These are phyloP conservation scores for Oligophagozyma castellii DNA, from an alignment of 1,139 yeast genomes.

Conservation along the genomic window DNA sequence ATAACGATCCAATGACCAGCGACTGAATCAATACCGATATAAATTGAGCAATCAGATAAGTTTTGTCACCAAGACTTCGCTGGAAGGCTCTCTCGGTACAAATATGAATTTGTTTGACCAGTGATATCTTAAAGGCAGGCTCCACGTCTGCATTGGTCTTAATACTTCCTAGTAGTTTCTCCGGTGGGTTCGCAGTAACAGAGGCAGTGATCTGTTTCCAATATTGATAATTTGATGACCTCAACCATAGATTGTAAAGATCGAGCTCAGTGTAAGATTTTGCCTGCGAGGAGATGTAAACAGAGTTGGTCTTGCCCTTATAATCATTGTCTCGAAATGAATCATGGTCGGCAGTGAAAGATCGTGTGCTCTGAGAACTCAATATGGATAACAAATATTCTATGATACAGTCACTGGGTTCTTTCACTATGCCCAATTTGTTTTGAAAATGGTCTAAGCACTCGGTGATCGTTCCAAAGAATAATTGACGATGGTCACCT, in stretches of 20 bases:
- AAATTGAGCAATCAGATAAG: slow-evolving; percentile 31
- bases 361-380: slow-evolving; percentile 19
- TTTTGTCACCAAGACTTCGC: slow-evolving; percentile 32
- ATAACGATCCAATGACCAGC: slow-evolving; percentile 37
- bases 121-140: slow-evolving; percentile 25
- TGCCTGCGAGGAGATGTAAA: slow-evolving; percentile 1
- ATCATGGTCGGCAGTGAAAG: slow-evolving; percentile 32
- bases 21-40: slow-evolving; percentile 34
- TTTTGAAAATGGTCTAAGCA: slow-evolving; percentile 32
- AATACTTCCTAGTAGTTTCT: background rate
- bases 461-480: slow-evolving; percentile 30
- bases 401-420: slow-evolving; percentile 39
- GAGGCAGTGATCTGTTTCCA: slow-evolving; percentile 31
- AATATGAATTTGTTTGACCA: slow-evolving; percentile 29
- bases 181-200: slow-evolving; percentile 23
- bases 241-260: slow-evolving; percentile 49
- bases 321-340: slow-evolving; percentile 2
- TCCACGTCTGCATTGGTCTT: slow-evolving; percentile 23
- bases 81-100: slow-evolving; percentile 33
- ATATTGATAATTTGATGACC: slow-evolving; percentile 35
- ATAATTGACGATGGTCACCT: slow-evolving; percentile 32
- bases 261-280: slow-evolving; percentile 31
- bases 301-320: slow-evolving; percentile 1
- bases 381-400: slow-evolving; percentile 44
- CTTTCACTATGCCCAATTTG: slow-evolving; percentile 35